Base-by-base conservation (phyloP, 768 basidiomycete genomes). In the Boletus sensibilis region DNA sequence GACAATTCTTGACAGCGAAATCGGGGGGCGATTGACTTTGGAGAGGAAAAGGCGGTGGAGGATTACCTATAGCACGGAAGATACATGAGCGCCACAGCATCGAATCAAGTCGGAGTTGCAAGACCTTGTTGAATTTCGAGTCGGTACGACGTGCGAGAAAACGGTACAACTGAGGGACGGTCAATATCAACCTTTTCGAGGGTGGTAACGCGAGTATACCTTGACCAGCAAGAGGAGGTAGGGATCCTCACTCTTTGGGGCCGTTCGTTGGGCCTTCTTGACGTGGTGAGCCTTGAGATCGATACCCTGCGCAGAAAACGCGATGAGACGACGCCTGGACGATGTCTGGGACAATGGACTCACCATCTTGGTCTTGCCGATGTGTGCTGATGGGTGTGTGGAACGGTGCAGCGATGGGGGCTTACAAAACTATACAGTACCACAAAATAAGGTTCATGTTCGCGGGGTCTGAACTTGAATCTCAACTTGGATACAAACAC, bases 161-260 rank as follows among this genome's bases (percentile, higher is more conserved):
- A 68, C 97, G 93, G 82, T 99, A 99, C 63, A 98, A 86, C 96
- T 99, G 67, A 8, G 57, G 14, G 14, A 27, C 14, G 14, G 45
- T 68, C 37, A 63, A 51, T 54, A 50, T 54, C 29, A 20, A 20
- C 20, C 7, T 41, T 53, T 56, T 21, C 14, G 31, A 68, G 42
- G 27, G 23, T 35, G 27, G 53, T 27, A 53, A 51, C 42, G 40
- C 68, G 46, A 35, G 27, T 76, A 58, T 71, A 95, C 95, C 86
- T 98, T 98, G 78, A 98, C 97, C 60, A 99, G 87, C 69, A 98
- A 84, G 68, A 97, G 87, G 68, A 99, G 85, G 81, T 99, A 98
- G 18, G 96, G 96, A 78, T 99, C 97, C 90, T 98, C 93, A 75
- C 93, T 96, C 82, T 92, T 92, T 74, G 97, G 97, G 61, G 92